Evolutionary conservation across 2,329 filamentous ascomycete genomes (phyloP), one percentile per base, ranked within the genome.

Genomic region (Tolypocladium inflatum): DNA sequence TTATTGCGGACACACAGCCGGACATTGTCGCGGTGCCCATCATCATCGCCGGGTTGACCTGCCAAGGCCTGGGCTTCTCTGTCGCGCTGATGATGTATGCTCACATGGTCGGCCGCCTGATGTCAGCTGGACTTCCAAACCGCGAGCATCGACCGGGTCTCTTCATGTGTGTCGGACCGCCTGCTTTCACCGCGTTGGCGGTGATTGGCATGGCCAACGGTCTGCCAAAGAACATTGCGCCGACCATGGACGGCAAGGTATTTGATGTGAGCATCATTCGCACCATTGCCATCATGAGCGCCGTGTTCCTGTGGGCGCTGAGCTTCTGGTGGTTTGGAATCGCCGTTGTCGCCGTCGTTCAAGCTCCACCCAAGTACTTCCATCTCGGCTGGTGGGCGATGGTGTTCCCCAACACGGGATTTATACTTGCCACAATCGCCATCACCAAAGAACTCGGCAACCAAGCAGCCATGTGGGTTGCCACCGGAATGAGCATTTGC

Each of bases 81-180:
- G 80, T 90, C n/a, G 81, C 85, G 4, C 77, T 86, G 56, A 79
- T 89, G 72, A 89, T 90, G 85, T 89, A 89, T 66, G 78, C 86
- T 0, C 82, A 87, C 67, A 89, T 88, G 77, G 81, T 90, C 58
- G 85, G 84, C 48, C 80, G 88, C 6, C 76, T 90, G n/a, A 87
- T 90, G 83, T 80, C 84, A 63, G 77, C 78, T 1, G 79, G 87
- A 1, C 78, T 89, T 19, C 87, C 87, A 0, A 63, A 70, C 54
- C 58, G 70, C 9, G 84, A 88, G 65, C 84, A 87, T 60, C 76
- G 87, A 55, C 84, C 87, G 0, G 87, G 83, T 0, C 81, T 91
- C 68, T 90, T 89, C 74, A 89, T 91, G 75, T 86, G 85, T 60
- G 87, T 90, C n/a, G 88, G 88, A 0, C 86, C 88, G 1, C 86